These are phyloP conservation scores for Stemphylium lycopersici DNA, from an alignment of 2,329 filamentous ascomycete species.

Conservation along the genomic window DNA sequence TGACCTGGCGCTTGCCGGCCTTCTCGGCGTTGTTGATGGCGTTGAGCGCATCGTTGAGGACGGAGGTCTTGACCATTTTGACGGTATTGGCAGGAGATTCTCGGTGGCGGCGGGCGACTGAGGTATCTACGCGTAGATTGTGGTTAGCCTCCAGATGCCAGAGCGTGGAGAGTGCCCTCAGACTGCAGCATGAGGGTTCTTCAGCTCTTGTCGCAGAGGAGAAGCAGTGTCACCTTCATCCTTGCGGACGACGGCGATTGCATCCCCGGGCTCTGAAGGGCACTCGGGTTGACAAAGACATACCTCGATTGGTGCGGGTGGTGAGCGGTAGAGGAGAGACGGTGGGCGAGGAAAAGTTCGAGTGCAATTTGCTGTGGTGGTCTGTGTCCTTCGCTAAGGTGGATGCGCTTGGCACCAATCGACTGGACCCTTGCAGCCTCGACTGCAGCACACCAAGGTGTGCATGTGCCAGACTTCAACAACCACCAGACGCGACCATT, in stretches of 20 bases:
- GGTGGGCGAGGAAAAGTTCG: conserved; percentile 34
- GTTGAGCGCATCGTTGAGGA: conserved; percentile 98
- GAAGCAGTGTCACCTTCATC: conserved; percentile 54
- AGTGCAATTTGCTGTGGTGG: conserved; percentile 27
- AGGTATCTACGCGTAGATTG: conserved; percentile 61
- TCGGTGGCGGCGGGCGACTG: conserved; percentile 69
- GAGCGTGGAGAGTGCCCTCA: conserved; percentile 71
- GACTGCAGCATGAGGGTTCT: conserved; percentile 65
- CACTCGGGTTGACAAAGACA: conserved; percentile 48
- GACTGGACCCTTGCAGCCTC: conserved; percentile 9
- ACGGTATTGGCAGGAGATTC: conserved; percentile 75
- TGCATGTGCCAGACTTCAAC: conserved; percentile 6
- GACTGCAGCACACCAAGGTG: background rate
- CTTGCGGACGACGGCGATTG: conserved; percentile 47
- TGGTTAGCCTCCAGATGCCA: conserved; percentile 69
- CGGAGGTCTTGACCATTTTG: conserved; percentile 99
- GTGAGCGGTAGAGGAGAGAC: conserved; percentile 27
- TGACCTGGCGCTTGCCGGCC: conserved; percentile 97
- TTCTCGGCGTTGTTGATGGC: conserved; percentile 99
- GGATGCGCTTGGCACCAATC: conserved; percentile 19
- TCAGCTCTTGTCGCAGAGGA: conserved; percentile 64
- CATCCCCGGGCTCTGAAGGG: conserved; percentile 59
- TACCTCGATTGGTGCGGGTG: conserved; percentile 46
- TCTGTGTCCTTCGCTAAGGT: conserved; percentile 28
- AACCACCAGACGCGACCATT: background rate